Evolutionary conservation across 2,329 filamentous ascomycete genomes (phyloP), one percentile per base, ranked within the genome.

Genomic region (Neopestalotiopsis rosae): DNA sequence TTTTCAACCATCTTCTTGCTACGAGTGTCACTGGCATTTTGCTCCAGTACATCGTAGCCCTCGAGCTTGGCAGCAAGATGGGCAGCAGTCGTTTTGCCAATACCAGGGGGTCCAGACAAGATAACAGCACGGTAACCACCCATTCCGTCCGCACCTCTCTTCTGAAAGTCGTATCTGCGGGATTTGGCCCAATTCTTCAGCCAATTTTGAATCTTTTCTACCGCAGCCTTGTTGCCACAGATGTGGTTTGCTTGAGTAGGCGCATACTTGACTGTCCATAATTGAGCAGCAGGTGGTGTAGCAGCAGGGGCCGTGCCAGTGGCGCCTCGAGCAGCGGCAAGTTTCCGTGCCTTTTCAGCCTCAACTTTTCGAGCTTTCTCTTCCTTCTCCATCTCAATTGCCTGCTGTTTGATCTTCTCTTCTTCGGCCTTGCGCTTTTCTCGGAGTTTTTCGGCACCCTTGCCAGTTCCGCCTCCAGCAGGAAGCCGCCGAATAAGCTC

Each of bases 221-320:
- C 95, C 38, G 91, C 89, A 1, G 83, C 86, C 80, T 98, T 98
- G 82, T 99, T 99, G 72, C 96, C 96, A 79, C 95, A 98, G 62
- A 99, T 97, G 78, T 98, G 95, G 69, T 83, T 92, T 58, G 97
- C 85, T 67, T 92, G 88, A 1, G 92, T 93, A 2, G 96, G 96
- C 0, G 96, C 96, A 80, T 99, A 98, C 76, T 98, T 98, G 59
- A 92, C 93, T 1, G 96, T 99, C 92, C 96, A 97, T 1, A 99
- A 85, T 73, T 93, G 90, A 69, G 89, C 87, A 66, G 90, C 86
- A 0, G 84, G 76, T 28, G 76, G 77, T 1, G 79, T 75, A 10
- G 82, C 79, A n/a, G 81, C 73, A 38, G 86, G 75, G 14, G 79
- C 75, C 61, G 81, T 67, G 14, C 72, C 76, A 4, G 81, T 69